A percentile compares a stretch with the other conserved stretches of the same genome.
Evolutionary conservation across 2,329 filamentous ascomycete species (phyloP).

Genomic region (Amylocarpus encephaloides): DNA sequence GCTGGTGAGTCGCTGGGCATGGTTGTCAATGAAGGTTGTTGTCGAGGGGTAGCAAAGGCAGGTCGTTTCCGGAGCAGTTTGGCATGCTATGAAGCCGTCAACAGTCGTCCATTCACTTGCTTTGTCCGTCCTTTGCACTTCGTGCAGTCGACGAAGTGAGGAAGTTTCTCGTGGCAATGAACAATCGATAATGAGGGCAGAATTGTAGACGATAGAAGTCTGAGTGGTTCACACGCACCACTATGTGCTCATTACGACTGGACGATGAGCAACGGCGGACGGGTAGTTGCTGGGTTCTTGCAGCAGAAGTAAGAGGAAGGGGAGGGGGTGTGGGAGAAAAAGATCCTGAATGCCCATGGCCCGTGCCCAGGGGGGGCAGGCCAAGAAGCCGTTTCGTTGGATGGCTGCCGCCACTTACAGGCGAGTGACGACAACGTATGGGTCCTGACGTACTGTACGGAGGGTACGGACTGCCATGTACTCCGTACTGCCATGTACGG

Average conservation of each 20-base stretch:
- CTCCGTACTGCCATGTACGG: too few relatives aligned
- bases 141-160: constrained; percentile 9
- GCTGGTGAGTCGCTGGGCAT: constrained; percentile 26
- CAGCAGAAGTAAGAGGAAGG: neutral
- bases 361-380: too few relatives aligned
- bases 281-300: neutral
- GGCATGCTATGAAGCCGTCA: constrained; percentile 26
- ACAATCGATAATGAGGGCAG: constrained; percentile 5
- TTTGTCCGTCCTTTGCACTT: too few relatives aligned
- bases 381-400: too few relatives aligned
- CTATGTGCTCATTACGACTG: neutral
- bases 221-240: neutral
- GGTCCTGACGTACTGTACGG: too few relatives aligned
- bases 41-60: constrained; percentile 14
- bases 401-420: too few relatives aligned
- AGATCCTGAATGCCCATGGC: too few relatives aligned
- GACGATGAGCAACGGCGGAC: neutral
- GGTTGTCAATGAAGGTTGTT: constrained; percentile 12
- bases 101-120: neutral
- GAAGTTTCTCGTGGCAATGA: constrained; percentile 18
- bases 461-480: too few relatives aligned
- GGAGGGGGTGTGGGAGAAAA: too few relatives aligned
- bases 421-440: too few relatives aligned
- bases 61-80: constrained; percentile 14
- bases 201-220: neutral